Base-by-base conservation (phyloP, 495 filamentous ascomycete genomes). In the Chaetomium tenue region DNA sequence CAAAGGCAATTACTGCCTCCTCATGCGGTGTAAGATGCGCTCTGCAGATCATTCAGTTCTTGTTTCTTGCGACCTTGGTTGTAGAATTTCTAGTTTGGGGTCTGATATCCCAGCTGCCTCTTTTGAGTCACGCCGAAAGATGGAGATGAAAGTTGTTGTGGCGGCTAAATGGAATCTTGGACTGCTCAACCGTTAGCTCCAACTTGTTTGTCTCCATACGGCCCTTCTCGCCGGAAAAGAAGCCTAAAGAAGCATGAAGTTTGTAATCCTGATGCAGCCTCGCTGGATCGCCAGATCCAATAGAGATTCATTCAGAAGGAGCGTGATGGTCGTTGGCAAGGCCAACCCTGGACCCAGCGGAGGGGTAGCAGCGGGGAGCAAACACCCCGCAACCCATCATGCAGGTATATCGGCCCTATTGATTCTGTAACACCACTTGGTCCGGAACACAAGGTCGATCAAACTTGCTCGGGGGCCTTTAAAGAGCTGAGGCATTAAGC, bases 281-380 rank as follows among this genome's bases (percentile, higher is more conserved):
- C 48, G 5, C 4, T 15, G 20, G 37, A 57, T 28, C 5, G 40
- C 12, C 39, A 28, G 56, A 2, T 40, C 42, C 18, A 47, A 25
- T 60, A 12, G 8, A 18, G 3, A 47, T 51, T 20, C 58, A 4
- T 42, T 39, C 46, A 16, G 40, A 13, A 42, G 42, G 15, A 39
- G 37, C 57, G 57, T 39, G 46, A 51, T 51, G 46, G 3, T 60
- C 11, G n/a, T 40, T 60, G 26, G n/a, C 28, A 50, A 28, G 26
- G n/a, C 28, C 33, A 28, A 53, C 30, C 11, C 58, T 11, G 59
- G 22, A 11, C 22, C 28, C 28, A 40, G 22, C 59, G 33, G 59
- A 61, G 59, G 59, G 59, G 59, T 61, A 61, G 20, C 25, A 25
- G 42, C 42, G 57, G 57, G 57, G 42, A 13, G 3, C 11, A 3